A percentile compares a stretch with the other conserved stretches of the same genome.
phyloP scores from a whole-genome alignment of 139 green algal species.

The Tetraselmis chui region DNA sequence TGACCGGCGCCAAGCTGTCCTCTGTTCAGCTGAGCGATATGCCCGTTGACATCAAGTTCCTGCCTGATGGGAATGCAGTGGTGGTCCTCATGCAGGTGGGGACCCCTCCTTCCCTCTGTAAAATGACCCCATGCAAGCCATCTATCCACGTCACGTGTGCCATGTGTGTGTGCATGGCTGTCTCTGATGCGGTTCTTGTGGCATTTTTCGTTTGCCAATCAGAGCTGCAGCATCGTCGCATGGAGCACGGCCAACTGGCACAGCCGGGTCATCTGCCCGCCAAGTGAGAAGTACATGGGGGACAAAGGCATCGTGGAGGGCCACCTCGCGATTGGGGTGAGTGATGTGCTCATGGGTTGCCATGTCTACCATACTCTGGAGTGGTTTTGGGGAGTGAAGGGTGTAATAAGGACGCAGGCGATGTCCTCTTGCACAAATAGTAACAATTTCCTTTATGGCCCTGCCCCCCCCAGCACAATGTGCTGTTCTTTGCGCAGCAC shows the following conservation, averaged over 20 bases:
- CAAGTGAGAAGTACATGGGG: not conserved
- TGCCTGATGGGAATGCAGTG: not conserved
- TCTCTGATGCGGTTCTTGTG: too few species aligned
- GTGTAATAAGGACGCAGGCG: too few species aligned
- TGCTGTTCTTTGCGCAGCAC: not conserved
- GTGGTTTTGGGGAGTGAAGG: too few species aligned
- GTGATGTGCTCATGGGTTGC: too few species aligned
- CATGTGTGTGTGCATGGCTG: too few species aligned
- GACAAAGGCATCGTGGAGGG: not conserved
- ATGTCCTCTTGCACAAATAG: too few species aligned
- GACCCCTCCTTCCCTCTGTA: too few species aligned
- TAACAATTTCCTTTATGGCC: too few species aligned
- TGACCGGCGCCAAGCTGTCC: not conserved
- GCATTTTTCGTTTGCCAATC: too few species aligned
- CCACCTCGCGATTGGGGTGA: not conserved
- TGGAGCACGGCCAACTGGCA: not conserved
- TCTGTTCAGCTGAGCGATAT: not conserved
- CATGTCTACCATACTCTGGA: too few species aligned
- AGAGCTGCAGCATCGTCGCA: not conserved
- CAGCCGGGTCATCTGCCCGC: not conserved
- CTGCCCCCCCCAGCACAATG: not conserved
- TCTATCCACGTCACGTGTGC: too few species aligned
- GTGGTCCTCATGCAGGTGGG: not conserved
- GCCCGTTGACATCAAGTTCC: not conserved
- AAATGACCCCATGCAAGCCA: too few species aligned